phyloP scores from a whole-genome alignment of 2,329 filamentous ascomycete species.

The Graphium sp. region DNA sequence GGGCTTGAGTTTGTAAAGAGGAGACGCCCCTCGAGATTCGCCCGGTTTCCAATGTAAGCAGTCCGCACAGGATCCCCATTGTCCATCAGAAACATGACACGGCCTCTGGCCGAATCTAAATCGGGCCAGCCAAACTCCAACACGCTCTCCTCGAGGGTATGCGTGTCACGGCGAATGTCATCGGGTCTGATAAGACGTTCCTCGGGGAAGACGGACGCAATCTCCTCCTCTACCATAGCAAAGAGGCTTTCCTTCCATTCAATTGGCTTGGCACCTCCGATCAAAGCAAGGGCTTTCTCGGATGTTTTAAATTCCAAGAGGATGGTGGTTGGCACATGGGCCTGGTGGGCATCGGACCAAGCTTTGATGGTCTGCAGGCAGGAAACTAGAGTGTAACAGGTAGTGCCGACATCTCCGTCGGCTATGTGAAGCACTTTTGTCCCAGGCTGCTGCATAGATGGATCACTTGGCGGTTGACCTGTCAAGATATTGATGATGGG shows the following conservation, averaged over 20 bases:
- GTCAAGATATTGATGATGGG: constrained; percentile 22
- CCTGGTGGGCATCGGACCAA: constrained; percentile 23
- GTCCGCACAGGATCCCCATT: constrained; percentile 20
- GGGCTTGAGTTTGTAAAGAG: constrained; percentile 30
- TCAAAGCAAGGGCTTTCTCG: too few species aligned
- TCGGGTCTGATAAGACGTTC: constrained; percentile 27
- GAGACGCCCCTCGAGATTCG: constrained; percentile 21
- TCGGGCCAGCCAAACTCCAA: constrained; percentile 29
- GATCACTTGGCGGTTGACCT: constrained; percentile 18
- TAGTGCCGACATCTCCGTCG: constrained; percentile 25
- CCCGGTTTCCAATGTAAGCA: constrained; percentile 16
- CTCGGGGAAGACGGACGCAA: constrained; percentile 21
- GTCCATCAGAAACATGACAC: constrained; percentile 32
- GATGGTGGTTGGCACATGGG: constrained; percentile 27
- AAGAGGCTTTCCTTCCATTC: constrained; percentile 23
- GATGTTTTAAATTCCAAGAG: constrained; percentile 33
- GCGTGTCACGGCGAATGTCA: constrained; percentile 19
- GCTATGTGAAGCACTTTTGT: constrained; percentile 33
- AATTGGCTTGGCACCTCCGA: constrained; percentile 19
- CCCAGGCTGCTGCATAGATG: constrained; percentile 21
- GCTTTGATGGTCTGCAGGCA: constrained; percentile 23
- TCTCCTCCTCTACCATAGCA: constrained; percentile 25
- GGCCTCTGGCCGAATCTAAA: constrained; percentile 22
- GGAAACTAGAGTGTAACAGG: constrained; percentile 25
- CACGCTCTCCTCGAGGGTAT: constrained; percentile 27